Evolutionary conservation across 768 basidiomycete genomes (phyloP), one percentile per base, ranked within the genome.

Genomic region (Dentipellis fragilis): DNA sequence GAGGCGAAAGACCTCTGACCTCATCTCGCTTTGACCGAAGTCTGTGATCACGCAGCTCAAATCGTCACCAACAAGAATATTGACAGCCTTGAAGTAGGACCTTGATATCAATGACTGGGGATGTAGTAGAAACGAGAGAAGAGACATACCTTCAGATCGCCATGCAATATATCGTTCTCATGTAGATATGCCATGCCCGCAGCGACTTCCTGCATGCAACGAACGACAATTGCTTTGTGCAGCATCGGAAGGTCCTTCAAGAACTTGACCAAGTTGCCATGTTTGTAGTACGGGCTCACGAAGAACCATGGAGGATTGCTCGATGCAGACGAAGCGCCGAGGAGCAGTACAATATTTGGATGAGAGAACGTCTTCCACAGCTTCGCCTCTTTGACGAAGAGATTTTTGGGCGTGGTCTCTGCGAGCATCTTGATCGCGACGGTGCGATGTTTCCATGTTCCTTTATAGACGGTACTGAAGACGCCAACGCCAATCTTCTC

Each of bases 111-210:
- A n/a, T n/a, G n/a, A n/a, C n/a, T n/a, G n/a, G n/a, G n/a, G n/a
- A n/a, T n/a, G n/a, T n/a, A n/a, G n/a, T n/a, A n/a, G n/a, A n/a
- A n/a, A 46, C 34, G n/a, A 29, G 29, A 21, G 17, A 23, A 48
- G 10, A 11, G 48, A 49, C 72, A 52, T 34, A 85, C 88, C 76
- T 90, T 91, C 51, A 93, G 73, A 68, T 91, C 87, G 1, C 89
- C 89, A 64, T 93, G 90, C 58, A 89, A 64, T 3, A 91, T 78
- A 2, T 78, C 82, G 56, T 77, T 69, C 6, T 67, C 63, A 67
- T 93, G 90, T 58, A 93, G 67, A 66, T 91, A 91, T 52, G 80
- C 76, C 89, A 93, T 89, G 9, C 89, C 90, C 62, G 78, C 75
- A 10, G 87, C 83, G 59, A 91, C 80, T 68, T 91, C 84, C 56